Conservation (phyloP, 371 early-diverging fungal genomes). For the Rhizopus stolonifer region DNA sequence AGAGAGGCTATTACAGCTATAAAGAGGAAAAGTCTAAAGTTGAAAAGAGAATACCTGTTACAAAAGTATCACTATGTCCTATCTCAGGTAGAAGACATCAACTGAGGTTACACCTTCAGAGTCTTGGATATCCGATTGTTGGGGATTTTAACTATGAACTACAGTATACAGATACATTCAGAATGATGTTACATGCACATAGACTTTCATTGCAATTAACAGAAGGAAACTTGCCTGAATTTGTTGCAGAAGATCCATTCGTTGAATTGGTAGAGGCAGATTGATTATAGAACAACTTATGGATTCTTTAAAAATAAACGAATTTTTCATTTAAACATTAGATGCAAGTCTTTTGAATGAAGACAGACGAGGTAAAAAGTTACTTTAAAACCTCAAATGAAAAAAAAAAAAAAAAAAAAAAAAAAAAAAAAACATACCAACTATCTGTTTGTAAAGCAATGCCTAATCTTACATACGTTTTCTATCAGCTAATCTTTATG, state of each 20-base stretch:
- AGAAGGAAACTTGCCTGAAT: conserved; percentile 8
- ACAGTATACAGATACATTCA: conserved; percentile 38
- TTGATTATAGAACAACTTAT: too few relatives aligned
- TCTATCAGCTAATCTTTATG: too few relatives aligned
- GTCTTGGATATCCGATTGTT: conserved; percentile 63
- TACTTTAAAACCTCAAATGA: too few relatives aligned
- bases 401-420: too few relatives aligned
- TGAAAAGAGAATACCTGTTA: conserved; percentile 17
- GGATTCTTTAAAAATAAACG: too few relatives aligned
- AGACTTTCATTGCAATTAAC: conserved; percentile 27
- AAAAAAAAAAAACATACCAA: too few relatives aligned
- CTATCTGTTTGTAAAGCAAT: too few relatives aligned
- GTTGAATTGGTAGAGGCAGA: too few relatives aligned
- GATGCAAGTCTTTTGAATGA: too few relatives aligned
- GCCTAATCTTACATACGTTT: too few relatives aligned
- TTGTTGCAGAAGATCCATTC: conserved; percentile 30
- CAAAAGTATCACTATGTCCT: conserved; percentile 50
- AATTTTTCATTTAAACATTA: too few relatives aligned
- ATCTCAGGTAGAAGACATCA: conserved; percentile 72
- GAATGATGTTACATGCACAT: conserved; percentile 50
- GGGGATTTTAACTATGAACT: conserved; percentile 57
- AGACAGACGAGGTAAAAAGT: too few relatives aligned
- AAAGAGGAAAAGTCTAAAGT: conserved; percentile 19
- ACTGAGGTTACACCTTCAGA: conserved; percentile 62
- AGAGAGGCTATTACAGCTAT: conserved; percentile 29